Evolutionary conservation across 2,329 filamentous ascomycete genomes (phyloP), one percentile per base, ranked within the genome.

Genomic region (Triangularia verruculosa): DNA sequence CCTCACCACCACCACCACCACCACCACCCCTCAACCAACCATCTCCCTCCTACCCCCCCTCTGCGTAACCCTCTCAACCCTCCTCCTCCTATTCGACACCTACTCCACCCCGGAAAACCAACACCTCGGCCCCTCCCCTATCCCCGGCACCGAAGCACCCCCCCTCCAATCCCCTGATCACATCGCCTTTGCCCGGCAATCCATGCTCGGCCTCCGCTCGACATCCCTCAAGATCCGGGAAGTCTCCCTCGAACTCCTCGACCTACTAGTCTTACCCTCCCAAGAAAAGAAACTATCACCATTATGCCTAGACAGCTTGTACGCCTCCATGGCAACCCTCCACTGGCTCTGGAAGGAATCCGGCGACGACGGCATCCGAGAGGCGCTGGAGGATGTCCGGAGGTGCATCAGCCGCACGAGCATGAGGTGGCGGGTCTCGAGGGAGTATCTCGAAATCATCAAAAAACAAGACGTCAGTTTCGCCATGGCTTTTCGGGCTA

Each of bases 341-440:
- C 75, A 75, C 9, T 78, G 77, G 77, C 61, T 76, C 34, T 73
- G 73, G 64, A 70, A 75, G 57, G 77, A 78, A 68, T 73, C 69
- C 55, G 76, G 77, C 2, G 71, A 74, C 61, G 66, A 66, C 20
- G 69, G 66, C n/a, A 71, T 68, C 11, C 70, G 73, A 59, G 66
- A 64, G 13, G 72, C 70, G 1, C 56, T 77, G 39, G 73, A 74
- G 7, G 68, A 71, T 24, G 69, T 77, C 25, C 69, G 72, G 57
- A 63, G 70, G 59, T 70, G 69, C 30, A 63, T 78, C 47, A 66
- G 68, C 57, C 68, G 70, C 62, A 57, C 77, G 28, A 69, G 70
- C 9, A 65, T 63, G 17, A 67, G 75, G 60, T 79, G 77, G 77
- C 70, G 74, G 62, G 68, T 75, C 64, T 76, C 76, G 7, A 70